These are phyloP conservation scores for Backusella macrospora DNA, from an alignment of 192 early-diverging fungal genomes.

Conservation along the genomic window DNA sequence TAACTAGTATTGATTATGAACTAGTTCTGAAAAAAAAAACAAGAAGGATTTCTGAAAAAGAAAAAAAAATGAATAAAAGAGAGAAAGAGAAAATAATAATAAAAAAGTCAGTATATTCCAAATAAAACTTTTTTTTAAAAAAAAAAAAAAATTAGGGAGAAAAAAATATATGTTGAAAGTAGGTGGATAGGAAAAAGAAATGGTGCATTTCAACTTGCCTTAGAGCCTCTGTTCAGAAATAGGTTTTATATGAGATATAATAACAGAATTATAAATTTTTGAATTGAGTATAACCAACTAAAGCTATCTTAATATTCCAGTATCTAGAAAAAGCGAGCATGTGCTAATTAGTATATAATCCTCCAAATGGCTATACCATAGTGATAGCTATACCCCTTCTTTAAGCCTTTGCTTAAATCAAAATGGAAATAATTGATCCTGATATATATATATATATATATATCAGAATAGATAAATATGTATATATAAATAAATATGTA, in stretches of 20 bases:
- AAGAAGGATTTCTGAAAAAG: background rate
- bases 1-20: background rate
- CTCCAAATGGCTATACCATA: background rate
- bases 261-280: background rate
- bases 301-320: background rate
- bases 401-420: slow-evolving; percentile 15
- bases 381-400: background rate
- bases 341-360: slow-evolving; percentile 11
- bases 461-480: background rate
- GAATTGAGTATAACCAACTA: background rate
- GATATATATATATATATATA: slow-evolving; percentile 5
- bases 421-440: slow-evolving; percentile 6
- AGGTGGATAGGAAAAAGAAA: background rate
- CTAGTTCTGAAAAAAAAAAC: background rate
- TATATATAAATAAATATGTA: slow-evolving; percentile 16
- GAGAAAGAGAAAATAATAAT: background rate
- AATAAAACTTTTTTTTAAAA: slow-evolving; percentile 6
- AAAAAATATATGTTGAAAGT: background rate
- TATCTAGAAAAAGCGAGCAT: background rate
- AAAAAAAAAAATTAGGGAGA: slow-evolving; percentile 5
- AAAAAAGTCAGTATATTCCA: slow-evolving; percentile 4
- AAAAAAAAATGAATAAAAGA: background rate
- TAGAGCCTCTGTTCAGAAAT: background rate
- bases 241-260: background rate
- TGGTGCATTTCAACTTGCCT: background rate